Evolutionary conservation across 768 basidiomycete species (phyloP).

Genomic region (Lepiota brunneoincarnata): DNA sequence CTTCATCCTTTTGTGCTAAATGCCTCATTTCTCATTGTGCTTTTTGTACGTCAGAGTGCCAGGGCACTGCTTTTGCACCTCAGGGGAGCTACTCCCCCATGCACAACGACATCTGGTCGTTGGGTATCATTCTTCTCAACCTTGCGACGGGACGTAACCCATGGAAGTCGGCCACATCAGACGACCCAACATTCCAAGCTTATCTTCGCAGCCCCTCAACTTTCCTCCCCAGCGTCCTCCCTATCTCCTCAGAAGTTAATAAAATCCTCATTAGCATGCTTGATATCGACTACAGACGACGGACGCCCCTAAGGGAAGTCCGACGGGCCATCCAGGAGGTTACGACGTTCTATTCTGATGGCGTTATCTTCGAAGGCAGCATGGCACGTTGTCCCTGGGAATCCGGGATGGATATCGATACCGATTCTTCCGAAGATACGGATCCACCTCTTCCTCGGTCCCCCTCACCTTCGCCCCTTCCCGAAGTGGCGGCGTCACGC

Average conservation of each 20-base stretch:
- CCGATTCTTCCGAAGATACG: conserved; percentile 46
- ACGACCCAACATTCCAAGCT: conserved; percentile 92
- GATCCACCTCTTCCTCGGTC: conserved; percentile 37
- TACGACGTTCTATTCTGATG: conserved; percentile 65
- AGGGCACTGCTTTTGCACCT: conserved; percentile 76
- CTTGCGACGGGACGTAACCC: conserved; percentile 96
- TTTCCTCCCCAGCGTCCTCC: conserved; percentile 87
- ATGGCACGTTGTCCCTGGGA: conserved; percentile 78
- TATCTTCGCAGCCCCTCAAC: conserved; percentile 77
- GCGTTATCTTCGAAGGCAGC: conserved; percentile 71
- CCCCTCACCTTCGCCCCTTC: conserved; percentile 23
- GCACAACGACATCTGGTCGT: conserved; percentile 94
- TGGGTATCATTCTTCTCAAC: conserved; percentile 96
- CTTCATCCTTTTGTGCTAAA: background rate
- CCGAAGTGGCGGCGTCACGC: conserved; percentile 39
- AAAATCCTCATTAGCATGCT: conserved; percentile 77
- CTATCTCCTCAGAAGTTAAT: conserved; percentile 77
- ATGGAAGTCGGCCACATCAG: conserved; percentile 89
- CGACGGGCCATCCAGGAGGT: conserved; percentile 52
- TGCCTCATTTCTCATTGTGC: conserved; percentile 11
- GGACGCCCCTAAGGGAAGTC: conserved; percentile 47
- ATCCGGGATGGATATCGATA: conserved; percentile 67
- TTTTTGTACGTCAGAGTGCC: conserved; percentile 64
- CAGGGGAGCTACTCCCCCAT: conserved; percentile 81
- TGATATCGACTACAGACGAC: conserved; percentile 46